Conservation (phyloP, 257 asterid species). For the Scutellaria barbata region DNA sequence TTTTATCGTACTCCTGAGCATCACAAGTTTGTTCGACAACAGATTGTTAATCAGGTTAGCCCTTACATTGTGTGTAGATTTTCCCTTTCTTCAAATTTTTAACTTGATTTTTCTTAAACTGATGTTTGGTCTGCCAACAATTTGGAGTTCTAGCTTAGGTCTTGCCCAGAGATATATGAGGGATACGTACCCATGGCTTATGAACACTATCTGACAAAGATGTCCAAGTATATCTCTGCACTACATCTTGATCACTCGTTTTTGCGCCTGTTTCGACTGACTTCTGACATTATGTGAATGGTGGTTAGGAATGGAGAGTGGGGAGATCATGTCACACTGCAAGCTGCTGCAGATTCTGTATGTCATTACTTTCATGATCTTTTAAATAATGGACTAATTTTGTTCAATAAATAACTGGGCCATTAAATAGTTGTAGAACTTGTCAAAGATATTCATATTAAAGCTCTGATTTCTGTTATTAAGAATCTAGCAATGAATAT, state of each 20-base stretch:
- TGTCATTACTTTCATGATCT: slow-evolving; percentile 5
- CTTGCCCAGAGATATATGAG: slow-evolving; percentile 77
- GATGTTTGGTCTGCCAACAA: slow-evolving; percentile 31
- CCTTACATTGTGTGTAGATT: background rate
- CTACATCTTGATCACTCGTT: slow-evolving; percentile 33
- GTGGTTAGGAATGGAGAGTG: slow-evolving; percentile 80
- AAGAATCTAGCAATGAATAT: background rate
- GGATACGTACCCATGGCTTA: slow-evolving; percentile 97
- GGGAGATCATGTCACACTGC: slow-evolving; percentile 99
- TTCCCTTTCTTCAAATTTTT: slow-evolving; percentile 12
- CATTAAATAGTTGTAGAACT: too few relatives aligned
- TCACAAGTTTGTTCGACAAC: slow-evolving; percentile 88
- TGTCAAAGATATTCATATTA: too few relatives aligned
- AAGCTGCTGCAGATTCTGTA: slow-evolving; percentile 99
- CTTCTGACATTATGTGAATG: slow-evolving; percentile 36
- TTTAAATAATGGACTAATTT: background rate
- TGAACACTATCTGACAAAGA: slow-evolving; percentile 70
- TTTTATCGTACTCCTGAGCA: slow-evolving; percentile 93
- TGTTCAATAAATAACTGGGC: too few relatives aligned
- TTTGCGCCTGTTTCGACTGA: slow-evolving; percentile 21
- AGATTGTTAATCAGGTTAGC: slow-evolving; percentile 87
- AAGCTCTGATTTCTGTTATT: background rate
- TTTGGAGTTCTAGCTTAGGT: slow-evolving; percentile 69
- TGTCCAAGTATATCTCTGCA: slow-evolving; percentile 70
- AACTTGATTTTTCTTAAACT: slow-evolving; percentile 32